Evolutionary conservation across 83 land plant genomes (phyloP), one percentile per base, ranked within the genome.

Genomic region (Larix sibirica): DNA sequence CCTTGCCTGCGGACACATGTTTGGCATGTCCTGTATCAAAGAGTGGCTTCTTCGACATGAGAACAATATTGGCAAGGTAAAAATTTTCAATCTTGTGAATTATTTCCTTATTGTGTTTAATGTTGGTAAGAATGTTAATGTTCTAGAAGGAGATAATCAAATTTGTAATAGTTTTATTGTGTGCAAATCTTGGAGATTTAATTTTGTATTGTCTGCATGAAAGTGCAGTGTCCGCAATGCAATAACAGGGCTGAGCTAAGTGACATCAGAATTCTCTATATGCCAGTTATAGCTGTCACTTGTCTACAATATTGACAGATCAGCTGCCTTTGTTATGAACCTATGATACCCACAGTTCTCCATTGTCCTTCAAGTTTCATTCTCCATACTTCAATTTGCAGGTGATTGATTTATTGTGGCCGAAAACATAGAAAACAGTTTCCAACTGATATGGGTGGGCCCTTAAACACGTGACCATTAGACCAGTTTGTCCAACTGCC

Each of bases 151-250:
- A 40, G n/a, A 71, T 42, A 71, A 0, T 42, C 9, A 21, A 42
- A 71, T 6, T 42, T 38, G 0, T 44, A 71, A 20, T 71, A 6
- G 20, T 8, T 17, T 1, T 17, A 9, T 71, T 71, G 76, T 23
- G 40, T 18, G 2, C 50, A 71, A 42, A n/a, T 10, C 6, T 4
- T 18, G 54, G 8, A 36, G 1, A 38, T 47, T 13, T 38, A 20
- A 47, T 18, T 31, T 71, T 47, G n/a, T 71, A 2, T n/a, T 42
- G 28, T 40, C 21, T 54, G 14, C 3, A 54, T 10, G 10, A 10
- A 54, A 6, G 76, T 71, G 44, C 23, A 71, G 76, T 71, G 76
- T n/a, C 76, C 76, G 42, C 76, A 20, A 44, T 71, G 76, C 76
- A 20, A 20, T 42, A 10, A 71, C 24, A 71, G 42, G 76, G 76